A percentile compares a stretch with the other conserved stretches of the same genome.
Conservation (phyloP, 352 stramenopile genomes). For the Phytopythium sindhum region DNA sequence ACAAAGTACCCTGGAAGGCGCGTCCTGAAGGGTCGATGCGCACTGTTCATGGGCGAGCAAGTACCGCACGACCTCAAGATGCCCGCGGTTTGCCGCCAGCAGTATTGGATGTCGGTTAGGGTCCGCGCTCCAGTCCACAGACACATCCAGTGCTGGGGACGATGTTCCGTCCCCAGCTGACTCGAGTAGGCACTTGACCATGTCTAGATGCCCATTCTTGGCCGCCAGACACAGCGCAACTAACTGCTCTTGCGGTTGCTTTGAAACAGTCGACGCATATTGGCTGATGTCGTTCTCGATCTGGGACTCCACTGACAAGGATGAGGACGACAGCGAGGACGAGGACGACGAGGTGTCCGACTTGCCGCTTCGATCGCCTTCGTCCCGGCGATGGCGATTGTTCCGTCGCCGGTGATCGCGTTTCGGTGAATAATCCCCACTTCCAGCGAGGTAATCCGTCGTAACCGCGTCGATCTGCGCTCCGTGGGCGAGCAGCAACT, state of each 20-base stretch:
- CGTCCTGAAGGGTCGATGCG: constrained; percentile 29
- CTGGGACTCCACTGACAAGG: constrained; percentile 18
- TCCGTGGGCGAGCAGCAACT: constrained; percentile 43
- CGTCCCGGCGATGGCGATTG: constrained; percentile 8
- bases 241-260: constrained; percentile 27
- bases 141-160: constrained; percentile 2
- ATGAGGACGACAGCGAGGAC: constrained; percentile 10
- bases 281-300: constrained; percentile 10
- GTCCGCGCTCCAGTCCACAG: constrained; percentile 11
- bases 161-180: neutral
- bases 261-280: constrained; percentile 9
- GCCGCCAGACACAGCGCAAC: constrained; percentile 43
- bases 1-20: constrained; percentile 38
- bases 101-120: constrained; percentile 37
- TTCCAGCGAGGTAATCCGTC: constrained; percentile 36
- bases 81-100: constrained; percentile 35
- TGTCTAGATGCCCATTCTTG: constrained; percentile 49
- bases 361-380: constrained; percentile 15
- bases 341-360: neutral
- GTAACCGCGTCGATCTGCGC: constrained; percentile 60
- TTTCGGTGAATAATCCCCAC: constrained; percentile 2
- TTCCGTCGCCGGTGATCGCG: constrained; percentile 1
- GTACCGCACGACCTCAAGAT: constrained; percentile 45
- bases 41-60: constrained; percentile 34
- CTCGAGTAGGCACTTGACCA: constrained; percentile 42